These are phyloP conservation scores for Carex parvula DNA, from an alignment of 176 grass and related monocot species.

Conservation along the genomic window DNA sequence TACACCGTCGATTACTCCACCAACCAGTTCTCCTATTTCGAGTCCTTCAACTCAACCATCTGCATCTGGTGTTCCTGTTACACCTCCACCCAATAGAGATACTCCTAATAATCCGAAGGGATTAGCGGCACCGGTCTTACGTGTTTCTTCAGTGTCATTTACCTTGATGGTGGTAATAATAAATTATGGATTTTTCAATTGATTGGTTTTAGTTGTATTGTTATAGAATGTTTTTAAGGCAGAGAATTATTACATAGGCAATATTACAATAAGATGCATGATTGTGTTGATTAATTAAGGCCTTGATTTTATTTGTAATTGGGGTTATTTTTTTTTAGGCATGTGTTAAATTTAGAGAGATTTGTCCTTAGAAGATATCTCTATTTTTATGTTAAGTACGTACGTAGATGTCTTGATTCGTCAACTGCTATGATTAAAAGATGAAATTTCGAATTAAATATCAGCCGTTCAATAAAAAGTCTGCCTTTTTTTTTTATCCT, in stretches of 20 bases:
- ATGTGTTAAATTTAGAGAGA: neutral
- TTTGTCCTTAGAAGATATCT: neutral
- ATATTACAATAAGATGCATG: no score
- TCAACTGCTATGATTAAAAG: no score
- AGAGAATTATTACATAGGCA: neutral
- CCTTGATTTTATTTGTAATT: neutral
- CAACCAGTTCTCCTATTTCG: neutral
- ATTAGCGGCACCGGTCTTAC: neutral
- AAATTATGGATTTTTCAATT: constrained; percentile 23
- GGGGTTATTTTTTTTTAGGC: neutral
- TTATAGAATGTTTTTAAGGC: neutral
- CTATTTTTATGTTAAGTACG: no score
- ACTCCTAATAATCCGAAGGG: neutral
- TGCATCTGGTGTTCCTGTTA: no score
- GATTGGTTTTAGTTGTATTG: neutral
- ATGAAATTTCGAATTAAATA: no score
- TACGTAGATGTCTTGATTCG: no score
- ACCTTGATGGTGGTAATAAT: neutral
- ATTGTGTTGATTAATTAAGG: no score
- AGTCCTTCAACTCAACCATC: neutral
- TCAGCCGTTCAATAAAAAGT: no score
- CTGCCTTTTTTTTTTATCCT: no score
- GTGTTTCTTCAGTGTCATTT: neutral
- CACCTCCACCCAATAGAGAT: neutral
- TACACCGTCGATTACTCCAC: neutral